Percentiles rank a stretch among this genome's conserved stretches.
Conservation (phyloP, 192 early-diverging fungal genomes). For the Mortierella hygrophila region DNA sequence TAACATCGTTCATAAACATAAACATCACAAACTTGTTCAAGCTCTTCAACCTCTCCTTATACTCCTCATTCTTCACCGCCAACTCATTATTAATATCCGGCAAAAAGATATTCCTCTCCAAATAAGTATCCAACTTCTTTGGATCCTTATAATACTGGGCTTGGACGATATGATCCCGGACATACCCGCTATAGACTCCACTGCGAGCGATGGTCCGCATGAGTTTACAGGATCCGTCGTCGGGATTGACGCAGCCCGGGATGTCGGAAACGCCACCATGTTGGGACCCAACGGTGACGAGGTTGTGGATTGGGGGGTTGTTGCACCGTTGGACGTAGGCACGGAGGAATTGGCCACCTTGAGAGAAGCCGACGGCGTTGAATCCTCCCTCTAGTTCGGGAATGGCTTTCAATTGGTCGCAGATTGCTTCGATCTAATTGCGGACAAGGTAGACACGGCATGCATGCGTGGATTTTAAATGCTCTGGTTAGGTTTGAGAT, state of each 20-base stretch:
- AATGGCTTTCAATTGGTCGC: slow-evolving; percentile 70
- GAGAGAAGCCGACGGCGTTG: slow-evolving; percentile 95
- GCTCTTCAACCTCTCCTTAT: slow-evolving; percentile 65
- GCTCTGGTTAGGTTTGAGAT: neutral
- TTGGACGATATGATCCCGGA: slow-evolving; percentile 87
- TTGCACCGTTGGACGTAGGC: slow-evolving; percentile 90
- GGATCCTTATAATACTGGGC: slow-evolving; percentile 95
- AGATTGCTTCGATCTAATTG: slow-evolving; percentile 75
- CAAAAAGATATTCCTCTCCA: slow-evolving; percentile 85
- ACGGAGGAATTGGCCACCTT: slow-evolving; percentile 68
- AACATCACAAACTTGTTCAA: slow-evolving; percentile 89
- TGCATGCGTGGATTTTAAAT: neutral
- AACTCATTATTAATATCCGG: slow-evolving; percentile 91
- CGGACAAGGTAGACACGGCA: neutral
- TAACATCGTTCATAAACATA: slow-evolving; percentile 81
- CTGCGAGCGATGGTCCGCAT: slow-evolving; percentile 83
- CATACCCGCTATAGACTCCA: slow-evolving; percentile 89
- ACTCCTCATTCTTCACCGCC: slow-evolving; percentile 66
- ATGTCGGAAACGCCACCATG: slow-evolving; percentile 85
- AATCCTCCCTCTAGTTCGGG: slow-evolving; percentile 79
- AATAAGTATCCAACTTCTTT: slow-evolving; percentile 74
- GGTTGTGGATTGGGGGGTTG: slow-evolving; percentile 72
- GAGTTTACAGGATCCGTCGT: slow-evolving; percentile 71
- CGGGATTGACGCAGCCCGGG: slow-evolving; percentile 76
- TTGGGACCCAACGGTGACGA: slow-evolving; percentile 91